phyloP scores from a whole-genome alignment of 176 grass and related monocot species.

The Aegilops bicornis region DNA sequence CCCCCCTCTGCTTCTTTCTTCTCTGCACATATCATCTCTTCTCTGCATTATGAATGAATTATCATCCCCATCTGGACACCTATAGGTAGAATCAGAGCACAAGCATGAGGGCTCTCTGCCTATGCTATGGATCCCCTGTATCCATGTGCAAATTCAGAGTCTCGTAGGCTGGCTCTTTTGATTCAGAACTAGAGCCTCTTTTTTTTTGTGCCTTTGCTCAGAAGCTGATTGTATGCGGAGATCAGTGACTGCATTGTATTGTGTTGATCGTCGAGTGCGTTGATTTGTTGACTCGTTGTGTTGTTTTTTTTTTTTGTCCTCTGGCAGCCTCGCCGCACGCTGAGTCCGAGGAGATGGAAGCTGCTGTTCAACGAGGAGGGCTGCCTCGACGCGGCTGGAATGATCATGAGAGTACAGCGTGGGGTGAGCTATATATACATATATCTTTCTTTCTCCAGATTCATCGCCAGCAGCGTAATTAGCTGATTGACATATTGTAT shows the following conservation, averaged over 20 bases:
- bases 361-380: slow-evolving; percentile 82
- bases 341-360: slow-evolving; percentile 86
- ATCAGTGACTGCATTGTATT: not conserved
- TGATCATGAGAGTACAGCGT: slow-evolving; percentile 74
- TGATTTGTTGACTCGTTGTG: not conserved
- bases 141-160: no score
- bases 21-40: not conserved
- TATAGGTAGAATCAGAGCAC: no score
- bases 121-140: no score
- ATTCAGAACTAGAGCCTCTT: not conserved
- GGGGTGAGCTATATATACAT: slow-evolving; percentile 49
- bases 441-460: not conserved
- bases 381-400: slow-evolving; percentile 58
- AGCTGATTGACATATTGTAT: not conserved
- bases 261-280: slow-evolving; percentile 19
- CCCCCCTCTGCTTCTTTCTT: not conserved
- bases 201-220: not conserved
- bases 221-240: not conserved
- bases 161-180: not conserved
- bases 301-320: not conserved
- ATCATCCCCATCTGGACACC: not conserved
- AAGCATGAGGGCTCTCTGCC: no score
- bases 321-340: slow-evolving; percentile 77
- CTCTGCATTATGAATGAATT: not conserved
- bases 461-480: no score